Evolutionary conservation across 2,329 filamentous ascomycete species (phyloP), one percentile per base, ranked within the genome.

Genomic region (Fusarium longipes): DNA sequence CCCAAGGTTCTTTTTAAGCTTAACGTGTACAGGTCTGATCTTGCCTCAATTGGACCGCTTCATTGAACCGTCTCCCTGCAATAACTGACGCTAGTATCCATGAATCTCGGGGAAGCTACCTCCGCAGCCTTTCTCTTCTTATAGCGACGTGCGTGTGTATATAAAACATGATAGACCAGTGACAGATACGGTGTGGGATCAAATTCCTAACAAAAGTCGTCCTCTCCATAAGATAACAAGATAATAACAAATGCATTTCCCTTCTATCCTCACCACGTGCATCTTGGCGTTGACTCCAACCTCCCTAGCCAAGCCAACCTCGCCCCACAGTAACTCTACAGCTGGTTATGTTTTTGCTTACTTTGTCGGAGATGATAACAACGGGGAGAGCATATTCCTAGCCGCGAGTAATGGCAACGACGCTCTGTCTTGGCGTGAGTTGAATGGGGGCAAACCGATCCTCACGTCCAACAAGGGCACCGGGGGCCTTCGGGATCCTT

Each of bases 281-380:
- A 47, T 53, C 39, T 53, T 53, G 50, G 50, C 50, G 18, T 29
- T 53, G 50, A n/a, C 30, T 49, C 45, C 45, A 20, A 48, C 45
- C 30, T 44, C 39, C 10, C 17, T 45, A 33, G 39, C 39, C 56
- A 55, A 56, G 55, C 57, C 55, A 43, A 44, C 32, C 25, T 53
- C 18, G 48, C 20, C 25, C 38, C 35, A 52, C 49, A 52, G 8
- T 22, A 5, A 52, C 10, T 52, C 38, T 42, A 36, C 35, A 18
- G 18, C 27, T 18, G 57, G 58, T 2, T 56, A 63, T 5, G 50
- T 44, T 6, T 63, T 57, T 42, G 17, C 42, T 3, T 63, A 63
- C n/a, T 63, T 63, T 15, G 18, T 38, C 5, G 44, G 38, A 30
- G 32, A 53, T 1, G 32, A 40, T 14, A 54, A 63, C n/a, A 18